Evolutionary conservation across 2,329 filamentous ascomycete genomes (phyloP), one percentile per base, ranked within the genome.

Genomic region (Mycosphaerella sp.): DNA sequence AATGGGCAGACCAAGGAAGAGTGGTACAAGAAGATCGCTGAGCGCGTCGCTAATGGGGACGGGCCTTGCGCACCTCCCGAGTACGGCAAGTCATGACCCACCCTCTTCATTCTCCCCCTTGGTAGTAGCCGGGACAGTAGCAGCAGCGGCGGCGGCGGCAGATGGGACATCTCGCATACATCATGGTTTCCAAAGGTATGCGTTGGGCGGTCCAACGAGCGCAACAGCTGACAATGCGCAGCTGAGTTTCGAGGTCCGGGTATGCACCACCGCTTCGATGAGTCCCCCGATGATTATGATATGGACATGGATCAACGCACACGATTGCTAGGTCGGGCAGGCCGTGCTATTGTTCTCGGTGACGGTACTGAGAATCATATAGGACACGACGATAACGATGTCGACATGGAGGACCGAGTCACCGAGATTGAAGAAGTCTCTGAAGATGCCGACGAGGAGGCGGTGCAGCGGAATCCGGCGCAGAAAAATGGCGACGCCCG

Each of bases 61-160:
- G 93, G 93, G 66, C 93, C 93, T 70, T 97, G 91, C 77, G 93
- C 93, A 71, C 93, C 93, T 73, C 93, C 91, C 67, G 93, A 98
- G 84, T 98, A 97, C 78, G 93, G 93, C 90, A 91, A 85, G 89
- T 82, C 75, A 75, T 70, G 67, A 68, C 63, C 67, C 58, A 56
- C 53, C 52, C 58, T 55, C 50, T 52, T 44, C 37, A 8, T 27
- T 48, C 45, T 10, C 14, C 14, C 36, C 16, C n/a, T 18, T 27
- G 14, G 17, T 35, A 35, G 16, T 35, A 10, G 10, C 30, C 10
- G 30, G 10, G 13, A 6, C 30, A 9, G 30, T 34, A n/a, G 30
- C 30, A 34, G 30, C 6, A 30, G 6, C 6, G 28, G 28, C 28
- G 10, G 28, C 28, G 28, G 10, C 2, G 30, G 10, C 10, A n/a